phyloP scores from a whole-genome alignment of 2,329 filamentous ascomycete genomes.

The Ophiostoma novo-ulmi region DNA sequence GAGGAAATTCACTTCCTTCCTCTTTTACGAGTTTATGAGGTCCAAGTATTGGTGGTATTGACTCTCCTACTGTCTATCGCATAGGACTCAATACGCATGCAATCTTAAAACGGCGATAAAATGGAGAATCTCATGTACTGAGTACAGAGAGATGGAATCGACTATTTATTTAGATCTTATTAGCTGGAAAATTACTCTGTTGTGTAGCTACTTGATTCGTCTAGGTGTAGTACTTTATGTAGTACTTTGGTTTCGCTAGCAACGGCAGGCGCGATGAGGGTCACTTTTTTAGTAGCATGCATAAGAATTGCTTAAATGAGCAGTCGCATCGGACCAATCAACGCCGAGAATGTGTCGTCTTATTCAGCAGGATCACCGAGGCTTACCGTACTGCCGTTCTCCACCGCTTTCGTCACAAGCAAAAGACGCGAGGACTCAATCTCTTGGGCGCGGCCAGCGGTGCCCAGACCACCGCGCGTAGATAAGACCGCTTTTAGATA shows the following conservation, averaged over 20 bases:
- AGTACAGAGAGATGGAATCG: too few relatives aligned
- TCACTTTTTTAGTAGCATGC: constrained; percentile 14
- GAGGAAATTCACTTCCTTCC: neutral
- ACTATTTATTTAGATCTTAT: constrained; percentile 5
- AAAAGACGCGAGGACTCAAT: constrained; percentile 15
- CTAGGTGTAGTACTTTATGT: neutral
- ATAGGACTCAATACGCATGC: constrained; percentile 6
- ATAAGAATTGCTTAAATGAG: constrained; percentile 22
- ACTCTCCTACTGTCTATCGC: neutral
- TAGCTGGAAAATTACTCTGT: neutral
- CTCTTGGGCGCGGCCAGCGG: neutral
- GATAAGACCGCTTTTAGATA: constrained; percentile 10
- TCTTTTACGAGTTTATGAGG: neutral
- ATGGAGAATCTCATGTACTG: neutral
- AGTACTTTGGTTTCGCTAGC: constrained; percentile 16
- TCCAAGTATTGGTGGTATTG: neutral
- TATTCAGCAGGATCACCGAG: constrained; percentile 16
- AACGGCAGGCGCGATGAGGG: constrained; percentile 20
- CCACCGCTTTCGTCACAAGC: constrained; percentile 24
- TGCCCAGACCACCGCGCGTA: neutral
- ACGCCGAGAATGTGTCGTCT: neutral
- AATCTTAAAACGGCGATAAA: constrained; percentile 6
- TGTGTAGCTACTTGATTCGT: constrained; percentile 3
- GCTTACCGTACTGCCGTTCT: constrained; percentile 12
- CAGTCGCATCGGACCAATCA: constrained; percentile 17